Evolutionary conservation across 2,329 filamentous ascomycete species (phyloP).

Genomic region (Ceratocystis diversiconidia): DNA sequence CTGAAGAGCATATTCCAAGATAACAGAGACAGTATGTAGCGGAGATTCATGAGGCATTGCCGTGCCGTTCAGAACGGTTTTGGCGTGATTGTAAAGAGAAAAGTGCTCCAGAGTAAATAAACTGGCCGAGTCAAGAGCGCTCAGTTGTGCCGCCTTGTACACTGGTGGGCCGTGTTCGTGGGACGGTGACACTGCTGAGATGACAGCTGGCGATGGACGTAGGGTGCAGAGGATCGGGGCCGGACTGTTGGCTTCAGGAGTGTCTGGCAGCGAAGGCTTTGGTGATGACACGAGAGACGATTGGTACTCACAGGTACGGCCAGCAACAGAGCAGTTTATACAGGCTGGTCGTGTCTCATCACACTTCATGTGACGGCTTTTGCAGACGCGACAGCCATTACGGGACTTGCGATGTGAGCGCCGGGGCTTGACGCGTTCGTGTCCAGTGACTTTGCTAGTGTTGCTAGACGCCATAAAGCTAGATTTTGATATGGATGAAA

Average conservation of each 20-base stretch:
- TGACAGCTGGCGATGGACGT: not conserved
- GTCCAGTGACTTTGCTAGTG: not conserved
- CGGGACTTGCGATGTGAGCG: slow-evolving; percentile 25
- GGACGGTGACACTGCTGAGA: not conserved
- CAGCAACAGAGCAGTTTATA: slow-evolving; percentile 28
- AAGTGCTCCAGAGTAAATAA: slow-evolving; percentile 29
- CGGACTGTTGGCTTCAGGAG: not conserved
- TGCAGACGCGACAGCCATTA: slow-evolving; percentile 30
- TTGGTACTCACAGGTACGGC: slow-evolving; percentile 26
- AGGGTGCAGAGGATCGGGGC: not conserved
- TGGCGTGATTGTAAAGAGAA: slow-evolving; percentile 25
- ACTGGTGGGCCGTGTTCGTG: not conserved
- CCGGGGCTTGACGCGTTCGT: not conserved
- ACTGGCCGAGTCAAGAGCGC: slow-evolving; percentile 14
- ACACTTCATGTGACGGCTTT: slow-evolving; percentile 31
- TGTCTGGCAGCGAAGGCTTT: not conserved
- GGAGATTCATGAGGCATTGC: slow-evolving; percentile 5
- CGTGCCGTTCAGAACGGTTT: slow-evolving; percentile 23
- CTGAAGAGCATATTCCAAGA: slow-evolving; percentile 21
- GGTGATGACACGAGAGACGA: slow-evolving; percentile 11
- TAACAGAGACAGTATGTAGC: not conserved
- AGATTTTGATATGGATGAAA: not conserved
- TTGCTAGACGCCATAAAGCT: not conserved
- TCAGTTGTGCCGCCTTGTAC: not conserved
- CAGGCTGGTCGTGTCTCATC: slow-evolving; percentile 31